A percentile compares a stretch with the other conserved stretches of the same genome.
These are phyloP conservation scores for Theileria luwenshuni DNA, from an alignment of 169 alveolate genomes.

Conservation along the genomic window DNA sequence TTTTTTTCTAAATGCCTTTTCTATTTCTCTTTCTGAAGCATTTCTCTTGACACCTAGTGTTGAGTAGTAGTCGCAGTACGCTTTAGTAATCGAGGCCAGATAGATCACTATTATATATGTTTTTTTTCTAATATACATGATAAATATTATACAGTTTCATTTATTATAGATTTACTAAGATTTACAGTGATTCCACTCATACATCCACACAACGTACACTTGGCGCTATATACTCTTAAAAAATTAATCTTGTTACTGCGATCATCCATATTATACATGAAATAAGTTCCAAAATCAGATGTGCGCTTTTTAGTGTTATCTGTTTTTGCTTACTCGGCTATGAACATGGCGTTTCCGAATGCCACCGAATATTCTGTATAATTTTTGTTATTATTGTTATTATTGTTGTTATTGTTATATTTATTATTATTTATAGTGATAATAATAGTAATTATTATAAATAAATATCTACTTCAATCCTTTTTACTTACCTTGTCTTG, in stretches of 20 bases:
- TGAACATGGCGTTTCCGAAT: constrained; percentile 28
- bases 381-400: too few species aligned
- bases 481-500: constrained; percentile 56
- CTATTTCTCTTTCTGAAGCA: constrained; percentile 87
- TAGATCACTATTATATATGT: constrained; percentile 1
- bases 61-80: constrained; percentile 78
- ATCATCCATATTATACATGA: neutral
- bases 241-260: neutral
- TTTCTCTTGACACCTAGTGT: constrained; percentile 84
- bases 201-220: constrained; percentile 8
- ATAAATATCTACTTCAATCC: neutral
- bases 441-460: neutral
- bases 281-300: constrained; percentile 2
- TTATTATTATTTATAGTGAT: neutral
- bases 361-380: neutral
- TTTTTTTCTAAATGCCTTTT: constrained; percentile 90
- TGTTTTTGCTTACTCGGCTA: constrained; percentile 19
- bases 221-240: neutral
- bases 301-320: neutral
- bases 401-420: too few species aligned
- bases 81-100: neutral
- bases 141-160: constrained; percentile 20
- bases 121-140: constrained; percentile 12
- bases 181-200: constrained; percentile 1
- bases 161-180: neutral